Evolutionary conservation across 331 rosid genomes (phyloP).

Genomic region (Malus hybrid): DNA sequence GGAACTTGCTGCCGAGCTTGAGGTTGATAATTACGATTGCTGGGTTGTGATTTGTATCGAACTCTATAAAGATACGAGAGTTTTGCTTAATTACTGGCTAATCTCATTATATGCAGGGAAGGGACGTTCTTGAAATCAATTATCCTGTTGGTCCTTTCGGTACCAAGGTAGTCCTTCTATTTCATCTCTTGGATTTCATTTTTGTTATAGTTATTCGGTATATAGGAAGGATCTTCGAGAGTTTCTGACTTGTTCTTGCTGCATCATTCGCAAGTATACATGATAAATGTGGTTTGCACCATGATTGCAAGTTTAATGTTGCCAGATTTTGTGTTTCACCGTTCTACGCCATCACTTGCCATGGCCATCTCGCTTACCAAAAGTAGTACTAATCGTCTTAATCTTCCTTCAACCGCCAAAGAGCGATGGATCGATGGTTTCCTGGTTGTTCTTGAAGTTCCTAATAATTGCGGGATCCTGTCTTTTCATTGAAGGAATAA

Average conservation of each 20-base stretch:
- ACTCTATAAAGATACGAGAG: neutral
- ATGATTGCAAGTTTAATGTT: neutral
- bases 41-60: neutral
- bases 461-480: neutral
- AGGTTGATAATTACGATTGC: constrained; percentile 1
- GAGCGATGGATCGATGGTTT: neutral
- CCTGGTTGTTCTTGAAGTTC: neutral
- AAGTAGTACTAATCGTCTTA: neutral
- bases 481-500: neutral
- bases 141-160: constrained; percentile 42
- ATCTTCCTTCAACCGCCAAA: neutral
- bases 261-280: neutral
- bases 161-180: constrained; percentile 27
- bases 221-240: neutral
- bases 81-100: neutral
- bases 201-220: neutral
- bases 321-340: neutral
- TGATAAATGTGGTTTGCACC: neutral
- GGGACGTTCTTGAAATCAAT: constrained; percentile 31
- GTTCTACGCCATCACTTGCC: neutral
- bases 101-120: constrained; percentile 21
- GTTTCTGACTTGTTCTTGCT: neutral
- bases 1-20: constrained; percentile 26
- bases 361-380: neutral
- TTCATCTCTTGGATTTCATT: neutral